These are phyloP conservation scores for Botrytis fragariae DNA, from an alignment of 2,329 filamentous ascomycete species.

Conservation along the genomic window DNA sequence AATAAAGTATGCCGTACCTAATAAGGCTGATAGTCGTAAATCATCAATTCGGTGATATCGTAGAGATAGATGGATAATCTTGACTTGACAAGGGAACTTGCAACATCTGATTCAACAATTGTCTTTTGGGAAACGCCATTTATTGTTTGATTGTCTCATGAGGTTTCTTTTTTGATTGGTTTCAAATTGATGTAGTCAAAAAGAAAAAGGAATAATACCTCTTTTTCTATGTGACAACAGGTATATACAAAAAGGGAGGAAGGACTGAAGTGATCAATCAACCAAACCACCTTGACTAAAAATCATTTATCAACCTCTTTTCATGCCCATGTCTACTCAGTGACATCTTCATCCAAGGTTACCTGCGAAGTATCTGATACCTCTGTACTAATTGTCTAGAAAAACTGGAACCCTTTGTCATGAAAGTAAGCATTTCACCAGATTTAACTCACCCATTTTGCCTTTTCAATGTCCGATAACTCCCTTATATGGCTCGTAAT, in stretches of 20 bases:
- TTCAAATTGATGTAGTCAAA: not conserved
- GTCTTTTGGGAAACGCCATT: not conserved
- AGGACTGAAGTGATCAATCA: not conserved
- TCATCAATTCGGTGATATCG: not conserved
- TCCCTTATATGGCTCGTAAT: not conserved
- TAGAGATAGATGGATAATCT: not conserved
- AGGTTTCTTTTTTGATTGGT: not conserved
- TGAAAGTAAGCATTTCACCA: not conserved
- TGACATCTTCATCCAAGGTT: not conserved
- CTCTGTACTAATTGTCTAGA: not conserved
- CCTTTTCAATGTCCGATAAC: not conserved
- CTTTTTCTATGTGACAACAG: not conserved
- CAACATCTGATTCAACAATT: not conserved
- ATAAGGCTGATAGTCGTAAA: slow-evolving; percentile 16
- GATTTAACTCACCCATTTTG: not conserved
- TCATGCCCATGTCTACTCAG: not conserved
- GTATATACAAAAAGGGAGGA: not conserved
- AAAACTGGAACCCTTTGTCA: not conserved
- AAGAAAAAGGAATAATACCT: not conserved
- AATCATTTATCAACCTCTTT: not conserved
- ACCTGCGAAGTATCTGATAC: not conserved
- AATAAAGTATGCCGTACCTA: not conserved
- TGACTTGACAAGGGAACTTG: not conserved
- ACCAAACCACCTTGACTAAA: not conserved
- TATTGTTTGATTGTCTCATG: slow-evolving; percentile 7